A percentile compares a stretch with the other conserved stretches of the same genome.
Evolutionary conservation across 2,329 filamentous ascomycete species (phyloP).

Genomic region (Penicillium sp.): DNA sequence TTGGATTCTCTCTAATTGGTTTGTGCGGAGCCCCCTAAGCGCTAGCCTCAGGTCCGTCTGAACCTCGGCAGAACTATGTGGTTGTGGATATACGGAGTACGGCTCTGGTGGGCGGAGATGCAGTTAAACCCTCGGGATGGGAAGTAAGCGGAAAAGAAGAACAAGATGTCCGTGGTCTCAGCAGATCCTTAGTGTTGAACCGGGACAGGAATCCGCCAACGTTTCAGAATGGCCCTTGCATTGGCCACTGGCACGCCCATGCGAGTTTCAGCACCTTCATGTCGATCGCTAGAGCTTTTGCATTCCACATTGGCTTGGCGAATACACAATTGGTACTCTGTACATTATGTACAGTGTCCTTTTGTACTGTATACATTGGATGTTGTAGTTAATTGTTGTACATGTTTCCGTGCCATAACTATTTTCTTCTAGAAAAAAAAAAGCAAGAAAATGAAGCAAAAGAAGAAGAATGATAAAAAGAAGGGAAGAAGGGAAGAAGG

Average conservation of each 20-base stretch:
- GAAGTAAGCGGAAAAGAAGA: background rate
- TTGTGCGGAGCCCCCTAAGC: background rate
- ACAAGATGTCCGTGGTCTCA: background rate
- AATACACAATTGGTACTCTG: background rate
- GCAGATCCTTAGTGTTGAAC: background rate
- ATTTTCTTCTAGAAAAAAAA: background rate
- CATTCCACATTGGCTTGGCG: constrained; percentile 17
- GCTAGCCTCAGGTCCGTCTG: background rate
- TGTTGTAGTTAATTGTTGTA: background rate
- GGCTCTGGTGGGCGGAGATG: background rate
- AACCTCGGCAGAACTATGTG: background rate
- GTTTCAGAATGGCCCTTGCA: constrained; percentile 24
- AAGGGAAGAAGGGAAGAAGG: too few relatives aligned
- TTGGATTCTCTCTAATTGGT: constrained; percentile 3
- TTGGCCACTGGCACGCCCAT: constrained; percentile 6
- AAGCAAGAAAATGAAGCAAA: background rate
- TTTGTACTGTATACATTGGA: background rate
- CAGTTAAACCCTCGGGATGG: background rate
- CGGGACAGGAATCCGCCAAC: constrained; percentile 18
- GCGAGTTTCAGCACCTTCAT: constrained; percentile 17
- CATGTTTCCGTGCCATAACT: background rate
- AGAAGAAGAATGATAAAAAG: background rate
- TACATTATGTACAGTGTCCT: background rate
- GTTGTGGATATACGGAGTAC: background rate
- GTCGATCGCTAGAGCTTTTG: constrained; percentile 20